Base-by-base conservation (phyloP, 2,329 filamentous ascomycete genomes). In the Xylariaceae sp. region DNA sequence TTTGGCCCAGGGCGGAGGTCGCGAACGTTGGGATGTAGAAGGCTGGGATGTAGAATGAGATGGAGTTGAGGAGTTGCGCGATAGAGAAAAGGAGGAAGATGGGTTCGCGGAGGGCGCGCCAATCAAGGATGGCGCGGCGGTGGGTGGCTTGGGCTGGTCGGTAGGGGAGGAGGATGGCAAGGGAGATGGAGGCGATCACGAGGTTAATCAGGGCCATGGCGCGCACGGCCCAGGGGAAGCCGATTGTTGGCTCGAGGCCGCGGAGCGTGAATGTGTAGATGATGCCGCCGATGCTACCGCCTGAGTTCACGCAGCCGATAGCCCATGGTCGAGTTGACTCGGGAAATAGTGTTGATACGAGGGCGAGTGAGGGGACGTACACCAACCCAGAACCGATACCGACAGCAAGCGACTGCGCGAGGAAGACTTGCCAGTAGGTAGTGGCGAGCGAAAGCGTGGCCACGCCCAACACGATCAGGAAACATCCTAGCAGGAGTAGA, bases 241-340 rank as follows among this genome's bases (percentile, higher is more conserved):
- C 37, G 37, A 42, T 13, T 1, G 37, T 10, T 13, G 37, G 37
- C 7, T 13, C 56, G 51, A 57, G 37, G 50, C 51, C 80, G 67
- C 80, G 77, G 4, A 83, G 76, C 2, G 81, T 76, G 1, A 81
- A 78, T 0, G 87, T 85, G 67, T 42, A 13, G 37, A 42, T 42
- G 37, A 42, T 42, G 37, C 37, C 37, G 37, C 9, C 37, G 37
- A 81, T 78, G 2, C 82, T 80, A 13, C 83, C 84, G 1, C 87
- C 87, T 0, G 80, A 80, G 0, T 84, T 82, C 42, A 81, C 78
- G 4, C 87, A 75, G 0, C 83, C 81, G 50, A 88, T 75, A 0
- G 86, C 86, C 3, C 86, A 74, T 1, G 80, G 78, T 9, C 83
- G 77, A 51, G 79, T 81, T 59, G 74, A 78, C 51, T 75, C 74